A percentile compares a stretch with the other conserved stretches of the same genome.
Evolutionary conservation across 768 basidiomycete species (phyloP).

Genomic region (Amanita phalloides): DNA sequence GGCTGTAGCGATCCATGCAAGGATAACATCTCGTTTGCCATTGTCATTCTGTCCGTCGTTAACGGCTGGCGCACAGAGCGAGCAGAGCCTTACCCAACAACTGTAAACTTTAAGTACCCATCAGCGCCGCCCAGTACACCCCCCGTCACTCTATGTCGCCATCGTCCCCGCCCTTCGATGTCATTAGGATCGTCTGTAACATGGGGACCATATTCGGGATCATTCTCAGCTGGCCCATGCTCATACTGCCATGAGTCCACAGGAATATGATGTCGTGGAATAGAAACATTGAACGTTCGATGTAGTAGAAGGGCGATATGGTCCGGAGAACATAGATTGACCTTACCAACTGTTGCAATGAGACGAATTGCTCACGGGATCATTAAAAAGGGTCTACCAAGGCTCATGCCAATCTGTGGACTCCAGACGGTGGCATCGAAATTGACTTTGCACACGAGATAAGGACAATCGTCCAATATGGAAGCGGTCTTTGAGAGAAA

Average conservation of each 20-base stretch:
- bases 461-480: slow-evolving; percentile 80
- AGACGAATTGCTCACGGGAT: slow-evolving; percentile 1
- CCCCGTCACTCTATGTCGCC: slow-evolving; percentile 68
- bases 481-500: slow-evolving; percentile 56
- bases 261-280: slow-evolving; percentile 87
- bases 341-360: slow-evolving; percentile 53
- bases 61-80: not conserved
- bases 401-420: slow-evolving; percentile 69
- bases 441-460: slow-evolving; percentile 57
- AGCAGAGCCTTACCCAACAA: slow-evolving; percentile 60
- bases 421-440: slow-evolving; percentile 90
- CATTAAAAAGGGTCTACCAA: slow-evolving; percentile 39
- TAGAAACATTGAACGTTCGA: slow-evolving; percentile 90
- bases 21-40: slow-evolving; percentile 92
- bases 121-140: slow-evolving; percentile 57
- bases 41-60: slow-evolving; percentile 48
- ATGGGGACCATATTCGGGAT: slow-evolving; percentile 53
- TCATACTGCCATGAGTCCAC: slow-evolving; percentile 76
- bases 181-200: slow-evolving; percentile 18
- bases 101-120: slow-evolving; percentile 70
- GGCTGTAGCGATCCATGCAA: slow-evolving; percentile 73
- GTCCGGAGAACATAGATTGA: slow-evolving; percentile 85
- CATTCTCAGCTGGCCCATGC: slow-evolving; percentile 73
- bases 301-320: slow-evolving; percentile 87
- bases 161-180: slow-evolving; percentile 48